A percentile compares a stretch with the other conserved stretches of the same genome.
Evolutionary conservation across 805 yeast genomes (phyloP).

Genomic region (Lachancea meyersii): DNA sequence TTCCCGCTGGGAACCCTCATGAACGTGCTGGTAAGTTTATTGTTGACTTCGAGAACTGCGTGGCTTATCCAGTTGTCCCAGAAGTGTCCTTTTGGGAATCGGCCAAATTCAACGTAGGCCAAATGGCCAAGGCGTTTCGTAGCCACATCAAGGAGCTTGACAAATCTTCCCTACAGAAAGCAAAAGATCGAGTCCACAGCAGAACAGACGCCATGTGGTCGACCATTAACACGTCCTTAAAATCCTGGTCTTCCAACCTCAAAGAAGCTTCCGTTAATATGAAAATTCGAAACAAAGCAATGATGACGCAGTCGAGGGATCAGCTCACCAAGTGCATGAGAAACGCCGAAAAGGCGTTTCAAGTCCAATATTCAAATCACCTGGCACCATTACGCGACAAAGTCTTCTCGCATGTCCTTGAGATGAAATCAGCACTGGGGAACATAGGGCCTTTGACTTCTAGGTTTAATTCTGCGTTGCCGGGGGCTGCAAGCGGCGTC

Average conservation of each 20-base stretch:
- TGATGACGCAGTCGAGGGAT: not conserved
- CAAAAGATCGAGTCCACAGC: not conserved
- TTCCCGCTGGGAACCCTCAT: slow-evolving; percentile 4
- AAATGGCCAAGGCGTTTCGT: not conserved
- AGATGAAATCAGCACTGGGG: not conserved
- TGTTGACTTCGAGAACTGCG: slow-evolving; percentile 10
- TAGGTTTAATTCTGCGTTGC: not conserved
- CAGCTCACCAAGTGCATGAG: not conserved
- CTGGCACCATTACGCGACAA: not conserved
- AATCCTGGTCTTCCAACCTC: not conserved
- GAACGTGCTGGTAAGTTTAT: slow-evolving; percentile 4
- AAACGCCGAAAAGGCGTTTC: not conserved
- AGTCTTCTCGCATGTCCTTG: not conserved
- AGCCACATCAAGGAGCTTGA: not conserved
- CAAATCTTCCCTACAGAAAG: not conserved
- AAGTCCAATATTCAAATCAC: not conserved
- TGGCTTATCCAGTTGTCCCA: slow-evolving; percentile 7
- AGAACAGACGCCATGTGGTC: not conserved
- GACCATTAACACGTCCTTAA: not conserved
- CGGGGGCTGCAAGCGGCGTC: not conserved
- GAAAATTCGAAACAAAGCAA: not conserved
- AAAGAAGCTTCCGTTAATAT: not conserved
- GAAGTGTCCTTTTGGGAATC: slow-evolving; percentile 7
- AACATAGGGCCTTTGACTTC: not conserved
- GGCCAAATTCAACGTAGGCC: not conserved